These are phyloP conservation scores for Aspergillus tanneri DNA, from an alignment of 2,329 filamentous ascomycete genomes.

Conservation along the genomic window DNA sequence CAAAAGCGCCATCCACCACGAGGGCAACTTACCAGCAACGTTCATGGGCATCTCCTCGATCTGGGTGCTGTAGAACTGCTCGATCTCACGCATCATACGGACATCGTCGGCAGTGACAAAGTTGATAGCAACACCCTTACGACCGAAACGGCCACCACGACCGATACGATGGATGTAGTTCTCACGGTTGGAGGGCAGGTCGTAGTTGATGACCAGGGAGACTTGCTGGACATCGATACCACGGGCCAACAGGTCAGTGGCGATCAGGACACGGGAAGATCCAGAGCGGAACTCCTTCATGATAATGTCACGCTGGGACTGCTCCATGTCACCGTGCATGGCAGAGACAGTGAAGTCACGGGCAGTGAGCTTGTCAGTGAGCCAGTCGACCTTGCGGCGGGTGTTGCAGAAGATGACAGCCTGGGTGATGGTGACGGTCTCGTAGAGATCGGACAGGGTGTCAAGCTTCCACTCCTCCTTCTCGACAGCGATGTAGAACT, in stretches of 20 bases:
- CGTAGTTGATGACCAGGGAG: conserved; percentile 99
- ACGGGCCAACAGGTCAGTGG: conserved; percentile 95
- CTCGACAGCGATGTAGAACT: conserved; percentile 99
- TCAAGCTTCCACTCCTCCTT: conserved; percentile 99
- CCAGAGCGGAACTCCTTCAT: conserved; percentile 99
- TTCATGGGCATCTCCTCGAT: conserved; percentile 99
- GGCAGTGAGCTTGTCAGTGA: conserved; percentile 97
- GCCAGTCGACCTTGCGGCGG: conserved; percentile 99
- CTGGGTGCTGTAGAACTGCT: conserved; percentile 99
- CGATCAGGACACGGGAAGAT: conserved; percentile 96
- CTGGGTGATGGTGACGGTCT: conserved; percentile 99
- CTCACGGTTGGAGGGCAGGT: conserved; percentile 96
- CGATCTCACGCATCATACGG: conserved; percentile 99
- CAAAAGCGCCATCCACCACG: too few relatives aligned
- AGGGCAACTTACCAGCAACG: conserved; percentile 59
- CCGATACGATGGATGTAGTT: conserved; percentile 99
- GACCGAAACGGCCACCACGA: conserved; percentile 98
- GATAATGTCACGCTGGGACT: conserved; percentile 95
- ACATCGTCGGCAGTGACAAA: conserved; percentile 99
- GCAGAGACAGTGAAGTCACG: conserved; percentile 99
- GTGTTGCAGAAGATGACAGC: conserved; percentile 99
- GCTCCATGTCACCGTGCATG: conserved; percentile 99
- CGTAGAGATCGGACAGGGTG: conserved; percentile 97
- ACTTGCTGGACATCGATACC: conserved; percentile 99
- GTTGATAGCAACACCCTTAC: conserved; percentile 99